Evolutionary conservation across 2,329 filamentous ascomycete genomes (phyloP), one percentile per base, ranked within the genome.

Genomic region (Hortaea werneckii): DNA sequence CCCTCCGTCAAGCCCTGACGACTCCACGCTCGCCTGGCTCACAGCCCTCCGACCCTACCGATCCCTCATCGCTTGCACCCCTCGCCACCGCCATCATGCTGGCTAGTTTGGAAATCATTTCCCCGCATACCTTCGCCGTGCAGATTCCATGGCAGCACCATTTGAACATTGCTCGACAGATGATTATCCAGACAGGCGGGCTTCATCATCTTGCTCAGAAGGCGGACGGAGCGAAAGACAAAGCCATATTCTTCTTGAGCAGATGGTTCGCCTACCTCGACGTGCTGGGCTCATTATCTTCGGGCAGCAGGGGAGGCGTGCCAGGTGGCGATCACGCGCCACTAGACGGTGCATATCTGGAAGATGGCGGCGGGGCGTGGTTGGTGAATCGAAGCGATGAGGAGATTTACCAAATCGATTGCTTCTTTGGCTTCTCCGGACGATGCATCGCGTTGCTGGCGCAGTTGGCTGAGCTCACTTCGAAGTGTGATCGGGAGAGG

Each of bases 231-330:
- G 57, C 57, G 11, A 54, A 59, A 7, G 73, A 81, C 57, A 71
- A 78, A 58, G 72, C 85, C 45, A 75, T 81, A 44, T 82, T 83
- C 44, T 92, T 94, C 58, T 73, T 92, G 7, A 82, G 79, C 54
- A 79, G 84, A 48, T 94, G 87, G 87, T 83, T 92, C 52, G 83
- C 83, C 1, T 92, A 92, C 64, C 74, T 94, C 13, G 86, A 92
- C 58, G 80, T 92, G 1, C 69, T 92, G 45, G 87, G 85, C 26
- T 81, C 79, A 37, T 70, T 94, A 27, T 81, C 70, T 45, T 35
- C 32, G n/a, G 84, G 83, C 11, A 70, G 66, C 50, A 66, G 67
- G 43, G 67, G 37, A 12, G 32, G 9, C 32, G 32, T 35, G 9
- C 20, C 20, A 20, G 20, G 20, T 20, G 20, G 20, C 20, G 10